Base-by-base conservation (phyloP, 2,329 filamentous ascomycete species). In the Elsinoe perseae region DNA sequence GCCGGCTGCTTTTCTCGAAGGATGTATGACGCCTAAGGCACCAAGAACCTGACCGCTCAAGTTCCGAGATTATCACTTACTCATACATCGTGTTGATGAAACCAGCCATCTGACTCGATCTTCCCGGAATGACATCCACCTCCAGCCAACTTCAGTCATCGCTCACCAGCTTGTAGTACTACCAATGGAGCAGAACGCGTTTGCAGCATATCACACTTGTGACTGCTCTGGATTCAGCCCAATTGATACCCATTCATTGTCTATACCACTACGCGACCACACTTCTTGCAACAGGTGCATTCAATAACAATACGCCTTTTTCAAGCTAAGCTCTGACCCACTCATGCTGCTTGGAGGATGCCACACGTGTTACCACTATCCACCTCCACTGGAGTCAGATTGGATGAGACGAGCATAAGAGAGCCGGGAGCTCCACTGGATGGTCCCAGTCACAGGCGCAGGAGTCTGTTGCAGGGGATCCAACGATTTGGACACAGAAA, bases 331-430 rank as follows among this genome's bases (percentile, higher is more conserved):
- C 12, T 20, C 48, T 16, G 25, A 6, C 5, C n/a, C 34, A 36
- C 48, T 20, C 28, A 52, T 52, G 48, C 30, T 52, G 20, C 48
- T 23, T 16, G 38, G 52, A 54, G 52, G 38, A 54, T 54, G 52
- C 52, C 52, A 44, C 52, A 54, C 21, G 52, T 28, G 6, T 21
- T 44, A 54, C 34, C 52, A 42, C 34, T 42, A 27, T 9, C 34
- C 16, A 23, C 36, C 52, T 43, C 52, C 34, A 54, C 34, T 14
- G 52, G 38, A 23, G 34, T 34, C 21, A 54, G 14, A 16, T 9
- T 10, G 8, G 48, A 43, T 16, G 38, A 42, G 14, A 20, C 12
- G 4, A 43, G 4, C 20, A n/a, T 21, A 18, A 54, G 32, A 44
- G 52, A 54, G 23, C 20, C 25, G 23, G 52, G 30, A 12, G 20